Percentiles rank a stretch among this genome's conserved stretches.
Evolutionary conservation across 2,329 filamentous ascomycete species (phyloP).

Genomic region (Ceratocystis eucalypticola): DNA sequence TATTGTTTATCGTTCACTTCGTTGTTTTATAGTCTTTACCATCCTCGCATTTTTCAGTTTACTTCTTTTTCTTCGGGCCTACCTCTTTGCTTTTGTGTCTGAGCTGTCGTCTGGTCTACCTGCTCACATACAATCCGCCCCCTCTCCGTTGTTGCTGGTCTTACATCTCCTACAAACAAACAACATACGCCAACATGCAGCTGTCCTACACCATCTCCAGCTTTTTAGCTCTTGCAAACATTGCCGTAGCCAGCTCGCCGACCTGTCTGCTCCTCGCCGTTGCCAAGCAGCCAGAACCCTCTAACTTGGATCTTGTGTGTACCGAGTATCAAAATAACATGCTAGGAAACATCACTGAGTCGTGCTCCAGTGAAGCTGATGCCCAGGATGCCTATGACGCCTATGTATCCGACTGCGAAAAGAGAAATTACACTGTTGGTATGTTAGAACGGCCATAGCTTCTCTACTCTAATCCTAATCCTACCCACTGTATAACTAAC

Average conservation of each 20-base stretch:
- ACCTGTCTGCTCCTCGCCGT: constrained; percentile 21
- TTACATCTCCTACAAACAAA: neutral
- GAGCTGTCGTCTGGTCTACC: neutral
- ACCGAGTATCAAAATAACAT: constrained; percentile 17
- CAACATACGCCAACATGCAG: constrained; percentile 11
- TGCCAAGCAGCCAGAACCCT: constrained; percentile 17
- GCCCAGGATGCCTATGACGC: constrained; percentile 16
- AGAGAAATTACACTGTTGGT: constrained; percentile 13
- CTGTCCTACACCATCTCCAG: constrained; percentile 14
- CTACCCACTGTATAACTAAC: neutral
- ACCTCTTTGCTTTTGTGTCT: neutral
- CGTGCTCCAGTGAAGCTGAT: constrained; percentile 13
- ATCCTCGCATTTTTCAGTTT: neutral
- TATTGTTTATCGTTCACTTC: constrained; percentile 1
- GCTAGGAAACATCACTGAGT: constrained; percentile 18
- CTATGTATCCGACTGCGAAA: constrained; percentile 17
- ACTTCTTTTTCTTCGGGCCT: neutral
- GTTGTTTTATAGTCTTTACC: constrained; percentile 7
- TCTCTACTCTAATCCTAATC: neutral
- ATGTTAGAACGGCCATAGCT: neutral
- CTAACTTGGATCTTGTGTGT: constrained; percentile 18
- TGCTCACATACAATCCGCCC: neutral
- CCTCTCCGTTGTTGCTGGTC: neutral
- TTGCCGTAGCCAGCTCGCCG: constrained; percentile 12
- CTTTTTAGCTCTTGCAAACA: constrained; percentile 13